A percentile compares a stretch with the other conserved stretches of the same genome.
These are phyloP conservation scores for Coffea eugenioides DNA, from an alignment of 257 asterid genomes.

Conservation along the genomic window DNA sequence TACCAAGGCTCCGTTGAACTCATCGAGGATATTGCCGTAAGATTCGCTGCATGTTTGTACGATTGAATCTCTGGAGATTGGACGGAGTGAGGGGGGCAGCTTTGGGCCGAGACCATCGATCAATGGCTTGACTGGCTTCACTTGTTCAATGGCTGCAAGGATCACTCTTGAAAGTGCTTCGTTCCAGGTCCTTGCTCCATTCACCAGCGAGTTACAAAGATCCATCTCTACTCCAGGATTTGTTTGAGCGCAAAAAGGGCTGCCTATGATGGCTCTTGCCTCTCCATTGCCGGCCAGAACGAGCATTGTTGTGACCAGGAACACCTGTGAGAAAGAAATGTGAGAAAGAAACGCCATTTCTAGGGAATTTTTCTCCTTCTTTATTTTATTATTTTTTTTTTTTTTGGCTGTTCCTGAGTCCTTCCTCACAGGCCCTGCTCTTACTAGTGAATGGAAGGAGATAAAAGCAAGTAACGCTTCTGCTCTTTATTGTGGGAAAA, in stretches of 20 bases:
- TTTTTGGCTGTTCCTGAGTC: not conserved
- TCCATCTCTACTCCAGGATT: not conserved
- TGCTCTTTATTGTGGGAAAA: not conserved
- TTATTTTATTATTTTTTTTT: not conserved
- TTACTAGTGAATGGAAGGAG: not conserved
- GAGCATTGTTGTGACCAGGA: not conserved
- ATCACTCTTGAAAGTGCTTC: conserved; percentile 20
- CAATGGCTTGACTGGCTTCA: not conserved
- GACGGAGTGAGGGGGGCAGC: not conserved
- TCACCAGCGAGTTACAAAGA: conserved; percentile 20
- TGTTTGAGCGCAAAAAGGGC: conserved; percentile 11
- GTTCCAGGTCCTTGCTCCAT: conserved; percentile 22
- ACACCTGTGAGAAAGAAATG: conserved; percentile 14
- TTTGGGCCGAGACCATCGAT: not conserved
- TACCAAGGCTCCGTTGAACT: not conserved
- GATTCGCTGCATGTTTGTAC: conserved; percentile 3
- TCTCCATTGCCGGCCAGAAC: conserved; percentile 4
- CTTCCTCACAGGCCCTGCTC: not conserved
- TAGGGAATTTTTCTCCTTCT: not conserved
- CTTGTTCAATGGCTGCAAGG: not conserved
- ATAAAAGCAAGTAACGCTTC: not conserved
- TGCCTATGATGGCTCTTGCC: not conserved
- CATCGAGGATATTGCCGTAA: not conserved
- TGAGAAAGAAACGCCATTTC: conserved; percentile 4
- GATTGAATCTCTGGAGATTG: not conserved